Base-by-base conservation (phyloP, 2,329 filamentous ascomycete species). In the Rutstroemia sp. region DNA sequence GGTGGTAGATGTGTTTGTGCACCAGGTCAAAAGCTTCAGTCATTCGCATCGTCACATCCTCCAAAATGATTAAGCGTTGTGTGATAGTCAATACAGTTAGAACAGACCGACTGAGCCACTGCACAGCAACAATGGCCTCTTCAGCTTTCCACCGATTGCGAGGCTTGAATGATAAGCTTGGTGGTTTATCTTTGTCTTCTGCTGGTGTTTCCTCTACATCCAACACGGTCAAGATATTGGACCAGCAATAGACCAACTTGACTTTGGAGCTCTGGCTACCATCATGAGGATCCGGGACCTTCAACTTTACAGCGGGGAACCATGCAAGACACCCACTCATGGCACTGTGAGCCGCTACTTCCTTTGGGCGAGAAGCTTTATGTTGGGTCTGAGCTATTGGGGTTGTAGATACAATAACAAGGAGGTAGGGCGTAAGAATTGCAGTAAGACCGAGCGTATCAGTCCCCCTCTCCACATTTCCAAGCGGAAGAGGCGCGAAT, bases 231-330 rank as follows among this genome's bases (percentile, higher is more conserved):
- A 99, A 75, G n/a, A 97, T 84, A 66, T 97, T 97, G 2, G 94
- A 97, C 94, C 94, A 99, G 71, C 92, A 96, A 73, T 99, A 99
- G 0, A 89, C 92, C 17, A 99, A 79, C 71, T 99, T 97, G 39
- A 87, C 88, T 67, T 85, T 87, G 17, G 89, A 92, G 9, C 86
- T 78, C 7, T 84, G 81, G 64, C 84, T 87, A 5, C 83, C 84
- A 0, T 81, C 83, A 48, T 81, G 78, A 1, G 81, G 75, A 60
- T 90, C 85, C 9, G 83, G 80, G 16, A 83, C 81, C 71, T 97
- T 97, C 45, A 99, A 76, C 67, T 89, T 94, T 47, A 99, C 94
- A 2, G 92, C 91, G 2, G 94, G 94, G 68, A 99, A 99, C 94
- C 94, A 99, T 37, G 94, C 91, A 50, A 99, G 73, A 65, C 92